Evolutionary conservation across 164 flowering plant genomes (phyloP), one percentile per base, ranked within the genome.

Genomic region (Taxillus chinensis): DNA sequence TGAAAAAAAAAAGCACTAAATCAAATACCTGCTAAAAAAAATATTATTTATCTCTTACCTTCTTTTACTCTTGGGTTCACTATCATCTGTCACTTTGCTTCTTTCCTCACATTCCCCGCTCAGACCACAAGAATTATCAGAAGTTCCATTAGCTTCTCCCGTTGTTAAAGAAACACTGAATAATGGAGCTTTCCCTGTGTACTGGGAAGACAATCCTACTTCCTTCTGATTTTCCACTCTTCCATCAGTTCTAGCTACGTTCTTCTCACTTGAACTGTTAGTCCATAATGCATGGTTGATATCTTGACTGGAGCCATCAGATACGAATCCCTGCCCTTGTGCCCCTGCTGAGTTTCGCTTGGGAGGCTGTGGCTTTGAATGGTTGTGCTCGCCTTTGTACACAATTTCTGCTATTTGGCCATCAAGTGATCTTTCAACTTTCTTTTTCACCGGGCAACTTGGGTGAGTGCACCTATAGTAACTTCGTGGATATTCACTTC

Each of bases 331-430:
- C 68, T 55, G 67, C n/a, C 67, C 80, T 61, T 73, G 77, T 45
- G 68, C 64, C 39, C 74, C 83, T 15, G 82, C 70, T 38, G 78
- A 71, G 57, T 46, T 70, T n/a, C 83, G 72, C 62, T 82, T 83
- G 9, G 81, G 81, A 65, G 84, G 92, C 59, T 76, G 85, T 67
- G 95, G 96, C 77, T 86, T 93, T 45, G 81, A 40, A 67, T 93
- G 99, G 71, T 78, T 84, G 70, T 93, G 99, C 72, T 89, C 96
- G 57, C 99, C 99, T 58, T 86, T 85, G 78, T 93, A 93, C 38
- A 93, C 95, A 66, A 88, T 86, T 68, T 93, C 99, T 41, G 96
- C 85, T 71, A 93, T 83, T 74, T 81, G 82, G 54, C 96, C 97
- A 67, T 93, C 91, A 41, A 81, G 71, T 55, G 96, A 81, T 74